Evolutionary conservation across 1,139 yeast species (phyloP).

Genomic region (Blastobotrys proliferans): DNA sequence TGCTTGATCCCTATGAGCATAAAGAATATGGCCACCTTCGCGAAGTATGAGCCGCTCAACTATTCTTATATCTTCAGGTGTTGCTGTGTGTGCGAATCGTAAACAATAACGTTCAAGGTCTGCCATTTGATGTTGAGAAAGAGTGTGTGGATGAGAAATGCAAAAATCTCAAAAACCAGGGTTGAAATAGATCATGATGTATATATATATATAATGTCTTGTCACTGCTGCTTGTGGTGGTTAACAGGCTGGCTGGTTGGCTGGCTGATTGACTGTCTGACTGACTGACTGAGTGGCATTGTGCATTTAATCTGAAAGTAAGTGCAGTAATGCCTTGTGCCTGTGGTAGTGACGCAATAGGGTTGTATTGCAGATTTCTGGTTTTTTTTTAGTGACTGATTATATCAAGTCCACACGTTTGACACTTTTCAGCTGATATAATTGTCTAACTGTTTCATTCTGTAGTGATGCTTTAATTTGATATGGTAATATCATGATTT

Average conservation of each 20-base stretch:
- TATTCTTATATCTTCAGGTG: constrained; percentile 4
- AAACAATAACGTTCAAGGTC: constrained; percentile 11
- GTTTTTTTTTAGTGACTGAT: background rate
- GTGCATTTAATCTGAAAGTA: too few relatives aligned
- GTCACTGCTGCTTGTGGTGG: too few relatives aligned
- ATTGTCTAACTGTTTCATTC: background rate
- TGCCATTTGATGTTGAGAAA: constrained; percentile 1
- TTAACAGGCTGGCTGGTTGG: too few relatives aligned
- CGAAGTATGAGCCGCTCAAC: constrained; percentile 12
- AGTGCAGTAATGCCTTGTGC: too few relatives aligned
- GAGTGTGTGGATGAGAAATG: background rate
- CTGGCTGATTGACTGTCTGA: too few relatives aligned
- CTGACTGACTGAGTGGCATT: too few relatives aligned
- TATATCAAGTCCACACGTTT: constrained; percentile 8
- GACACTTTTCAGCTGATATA: constrained; percentile 5
- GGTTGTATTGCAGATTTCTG: background rate
- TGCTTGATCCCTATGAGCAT: constrained; percentile 4
- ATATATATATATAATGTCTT: too few relatives aligned
- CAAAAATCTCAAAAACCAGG: too few relatives aligned
- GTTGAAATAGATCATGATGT: too few relatives aligned
- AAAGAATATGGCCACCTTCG: constrained; percentile 10
- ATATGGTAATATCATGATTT: constrained; percentile 12
- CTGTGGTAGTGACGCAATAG: constrained; percentile 1
- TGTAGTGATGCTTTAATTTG: constrained; percentile 9
- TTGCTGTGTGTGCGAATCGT: constrained; percentile 7